These are phyloP conservation scores for Hygrophorus pudorinus DNA, from an alignment of 768 basidiomycete genomes.

Conservation along the genomic window DNA sequence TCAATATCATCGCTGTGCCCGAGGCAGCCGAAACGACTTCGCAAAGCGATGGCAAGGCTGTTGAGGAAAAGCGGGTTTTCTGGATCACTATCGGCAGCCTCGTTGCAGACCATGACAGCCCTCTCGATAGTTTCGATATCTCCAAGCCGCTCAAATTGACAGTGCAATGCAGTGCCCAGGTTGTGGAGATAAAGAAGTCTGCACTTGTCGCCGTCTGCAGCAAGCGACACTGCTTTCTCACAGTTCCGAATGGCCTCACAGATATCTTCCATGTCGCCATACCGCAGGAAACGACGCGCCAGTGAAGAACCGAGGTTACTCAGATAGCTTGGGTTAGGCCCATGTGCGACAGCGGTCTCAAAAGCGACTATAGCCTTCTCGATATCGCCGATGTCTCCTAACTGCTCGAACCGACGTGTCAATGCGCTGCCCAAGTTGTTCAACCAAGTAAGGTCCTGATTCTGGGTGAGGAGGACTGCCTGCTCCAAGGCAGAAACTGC, in stretches of 20 bases:
- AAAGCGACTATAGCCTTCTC: conserved; percentile 6
- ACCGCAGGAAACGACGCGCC: conserved; percentile 13
- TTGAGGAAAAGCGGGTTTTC: conserved; percentile 1
- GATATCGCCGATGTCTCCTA: conserved; percentile 11
- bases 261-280: conserved; percentile 17
- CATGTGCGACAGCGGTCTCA: conserved; percentile 7
- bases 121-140: conserved; percentile 3
- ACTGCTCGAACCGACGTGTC: conserved; percentile 6
- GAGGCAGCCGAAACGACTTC: not conserved
- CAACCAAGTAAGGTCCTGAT: not conserved
- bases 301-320: conserved; percentile 16
- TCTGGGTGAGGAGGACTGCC: not conserved
- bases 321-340: conserved; percentile 3
- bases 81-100: conserved; percentile 1
- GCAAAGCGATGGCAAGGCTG: conserved; percentile 6
- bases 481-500: not conserved
- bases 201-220: conserved; percentile 10
- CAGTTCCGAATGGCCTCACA: conserved; percentile 11
- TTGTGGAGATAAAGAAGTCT: conserved; percentile 8
- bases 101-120: conserved; percentile 3
- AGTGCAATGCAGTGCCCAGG: conserved; percentile 5
- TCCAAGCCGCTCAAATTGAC: conserved; percentile 11
- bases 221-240: conserved; percentile 8
- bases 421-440: conserved; percentile 10
- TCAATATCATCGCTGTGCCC: conserved; percentile 7